Conservation (phyloP, 2,329 filamentous ascomycete species). For the Microascus cirrosus region DNA sequence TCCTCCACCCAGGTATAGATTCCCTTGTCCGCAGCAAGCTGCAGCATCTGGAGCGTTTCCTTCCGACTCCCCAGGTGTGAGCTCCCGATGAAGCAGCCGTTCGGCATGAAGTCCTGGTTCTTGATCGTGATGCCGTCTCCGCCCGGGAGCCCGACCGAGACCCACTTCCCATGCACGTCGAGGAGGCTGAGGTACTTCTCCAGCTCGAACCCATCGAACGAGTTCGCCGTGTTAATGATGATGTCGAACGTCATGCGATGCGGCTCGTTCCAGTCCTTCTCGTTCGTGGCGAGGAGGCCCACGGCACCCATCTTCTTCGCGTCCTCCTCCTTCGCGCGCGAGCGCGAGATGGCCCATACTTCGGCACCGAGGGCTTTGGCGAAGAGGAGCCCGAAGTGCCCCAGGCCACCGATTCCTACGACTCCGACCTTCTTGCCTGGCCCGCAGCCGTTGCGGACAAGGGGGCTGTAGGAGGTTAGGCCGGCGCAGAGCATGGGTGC, state of each 20-base stretch:
- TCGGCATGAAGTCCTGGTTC: slow-evolving; percentile 63
- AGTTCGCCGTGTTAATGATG: slow-evolving; percentile 61
- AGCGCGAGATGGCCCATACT: slow-evolving; percentile 44
- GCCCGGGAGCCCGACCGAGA: slow-evolving; percentile 71
- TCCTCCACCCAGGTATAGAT: slow-evolving; percentile 62
- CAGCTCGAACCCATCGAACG: slow-evolving; percentile 56
- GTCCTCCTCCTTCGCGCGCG: slow-evolving; percentile 43
- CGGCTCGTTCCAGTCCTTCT: slow-evolving; percentile 37
- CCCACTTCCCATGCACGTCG: slow-evolving; percentile 72
- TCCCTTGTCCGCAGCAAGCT: slow-evolving; percentile 58
- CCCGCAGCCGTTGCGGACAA: slow-evolving; percentile 60
- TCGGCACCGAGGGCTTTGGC: slow-evolving; percentile 49
- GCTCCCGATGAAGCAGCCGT: slow-evolving; percentile 62
- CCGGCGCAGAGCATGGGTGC: slow-evolving; percentile 79
- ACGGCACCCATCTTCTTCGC: slow-evolving; percentile 42
- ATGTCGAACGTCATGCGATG: slow-evolving; percentile 54
- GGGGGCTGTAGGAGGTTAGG: slow-evolving; percentile 64
- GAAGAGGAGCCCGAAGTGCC: slow-evolving; percentile 57
- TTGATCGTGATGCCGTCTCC: slow-evolving; percentile 60
- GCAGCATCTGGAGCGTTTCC: slow-evolving; percentile 62
- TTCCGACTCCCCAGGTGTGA: slow-evolving; percentile 60
- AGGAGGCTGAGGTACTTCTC: slow-evolving; percentile 64
- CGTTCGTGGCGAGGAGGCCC: slow-evolving; percentile 43
- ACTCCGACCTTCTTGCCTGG: slow-evolving; percentile 67
- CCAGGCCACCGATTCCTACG: slow-evolving; percentile 59